Evolutionary conservation across 495 filamentous ascomycete species (phyloP).

Genomic region (Hyaloscypha bicolor): DNA sequence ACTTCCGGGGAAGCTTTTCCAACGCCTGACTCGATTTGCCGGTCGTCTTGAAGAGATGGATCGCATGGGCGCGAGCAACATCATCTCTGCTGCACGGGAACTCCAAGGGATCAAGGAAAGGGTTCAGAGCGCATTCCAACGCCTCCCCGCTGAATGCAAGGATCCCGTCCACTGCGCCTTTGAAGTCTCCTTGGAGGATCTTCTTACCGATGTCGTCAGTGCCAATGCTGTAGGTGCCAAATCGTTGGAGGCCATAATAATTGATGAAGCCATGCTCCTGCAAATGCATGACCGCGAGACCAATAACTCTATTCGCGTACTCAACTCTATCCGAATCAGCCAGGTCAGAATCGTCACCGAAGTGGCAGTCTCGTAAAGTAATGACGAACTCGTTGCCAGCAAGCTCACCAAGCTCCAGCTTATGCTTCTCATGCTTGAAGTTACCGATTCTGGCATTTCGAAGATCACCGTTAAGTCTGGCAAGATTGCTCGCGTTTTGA

Average conservation of each 20-base stretch:
- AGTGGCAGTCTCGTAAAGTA: conserved; percentile 79
- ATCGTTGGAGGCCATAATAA: conserved; percentile 94
- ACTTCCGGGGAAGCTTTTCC: conserved; percentile 73
- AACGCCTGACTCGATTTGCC: conserved; percentile 58
- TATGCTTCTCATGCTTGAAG: conserved; percentile 70
- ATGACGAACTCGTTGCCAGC: conserved; percentile 90
- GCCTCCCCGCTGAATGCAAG: conserved; percentile 62
- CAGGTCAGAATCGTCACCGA: conserved; percentile 49
- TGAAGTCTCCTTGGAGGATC: conserved; percentile 78
- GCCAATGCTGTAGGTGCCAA: conserved; percentile 79
- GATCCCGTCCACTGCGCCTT: conserved; percentile 75
- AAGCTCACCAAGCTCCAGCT: conserved; percentile 81
- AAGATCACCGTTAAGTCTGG: conserved; percentile 61
- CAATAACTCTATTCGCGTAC: conserved; percentile 55
- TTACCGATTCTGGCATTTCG: conserved; percentile 69
- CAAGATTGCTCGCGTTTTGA: conserved; percentile 63
- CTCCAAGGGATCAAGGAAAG: conserved; percentile 22
- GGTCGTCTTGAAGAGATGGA: conserved; percentile 67
- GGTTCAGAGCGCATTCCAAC: conserved; percentile 49
- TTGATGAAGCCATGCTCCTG: conserved; percentile 82
- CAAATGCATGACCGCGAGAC: conserved; percentile 54
- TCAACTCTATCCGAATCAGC: conserved; percentile 41
- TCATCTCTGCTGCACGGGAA: conserved; percentile 68
- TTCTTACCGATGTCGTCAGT: conserved; percentile 83
- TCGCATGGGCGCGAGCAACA: conserved; percentile 70